Base-by-base conservation (phyloP, 805 yeast species). In the Candida tammaniensis region DNA sequence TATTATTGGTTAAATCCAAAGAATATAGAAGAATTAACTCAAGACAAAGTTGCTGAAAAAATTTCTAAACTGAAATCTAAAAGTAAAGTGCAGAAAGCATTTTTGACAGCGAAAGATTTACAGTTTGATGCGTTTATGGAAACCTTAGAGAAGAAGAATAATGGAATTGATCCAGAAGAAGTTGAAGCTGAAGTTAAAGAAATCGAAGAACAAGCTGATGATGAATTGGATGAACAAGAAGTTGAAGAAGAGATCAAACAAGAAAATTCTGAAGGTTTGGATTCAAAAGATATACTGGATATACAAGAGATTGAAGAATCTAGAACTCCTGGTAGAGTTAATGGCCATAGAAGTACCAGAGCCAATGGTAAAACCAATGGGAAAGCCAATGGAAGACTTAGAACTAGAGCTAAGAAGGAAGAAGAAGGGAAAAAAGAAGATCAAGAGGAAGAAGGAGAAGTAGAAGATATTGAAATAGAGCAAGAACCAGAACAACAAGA, bases 1-100 rank as follows among this genome's bases (percentile, higher is more conserved):
- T 67, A 54, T 45, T 60, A 58, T 46, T 68, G 72, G 71, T 59
- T 67, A 61, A 60, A 57, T 29, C 70, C 62, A 27, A 59, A 63
- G 44, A 52, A 55, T 18, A 45, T 67, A 29, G 66, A 61, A 38
- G 42, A 46, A 8, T 48, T 66, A 31, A 44, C 66, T 2, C 41
- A 38, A 5, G 62, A 59, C 5, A 40, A 55, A 17, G 49, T 49
- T 30, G 41, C 59, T 29, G 33, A 29, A 14, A 40, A 41, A 7
- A 27, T 31, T 7, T 34, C 35, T 11, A 46, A 47, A 19, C 33
- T 42, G 5, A 40, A 44, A 19, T 30, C 35, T 8, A 57, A 60
- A 13, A 51, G 48, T 21, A 55, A 52, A 30, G 59, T 63, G 13
- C 55, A 51, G 27, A 70, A 65, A 28, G 70, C 72, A 5, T 47